Evolutionary conservation across 2,329 filamentous ascomycete genomes (phyloP).

Genomic region (Pseudocercospora vitis): DNA sequence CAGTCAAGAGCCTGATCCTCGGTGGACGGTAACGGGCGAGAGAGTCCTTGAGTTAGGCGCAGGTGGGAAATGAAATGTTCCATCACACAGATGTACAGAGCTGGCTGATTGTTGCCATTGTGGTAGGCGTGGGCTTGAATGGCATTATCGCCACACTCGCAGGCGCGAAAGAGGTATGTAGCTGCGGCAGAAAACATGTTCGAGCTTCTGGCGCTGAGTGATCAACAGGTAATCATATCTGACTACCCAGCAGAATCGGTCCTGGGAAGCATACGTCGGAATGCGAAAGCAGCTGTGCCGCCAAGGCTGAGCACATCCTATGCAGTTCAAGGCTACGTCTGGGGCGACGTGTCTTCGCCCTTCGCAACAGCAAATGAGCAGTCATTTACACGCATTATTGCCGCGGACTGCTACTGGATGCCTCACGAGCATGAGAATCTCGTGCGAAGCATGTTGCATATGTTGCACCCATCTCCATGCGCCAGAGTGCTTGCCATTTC

Average conservation of each 20-base stretch:
- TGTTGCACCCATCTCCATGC: conserved; percentile 57
- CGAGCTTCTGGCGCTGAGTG: conserved; percentile 2
- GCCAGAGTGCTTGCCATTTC: conserved; percentile 65
- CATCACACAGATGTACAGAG: conserved; percentile 24
- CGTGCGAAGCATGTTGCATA: conserved; percentile 60
- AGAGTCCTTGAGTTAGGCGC: conserved; percentile 66
- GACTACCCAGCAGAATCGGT: conserved; percentile 67
- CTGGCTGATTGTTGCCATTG: conserved; percentile 22
- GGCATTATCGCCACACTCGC: conserved; percentile 49
- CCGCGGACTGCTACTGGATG: conserved; percentile 76
- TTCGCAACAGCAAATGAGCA: conserved; percentile 43
- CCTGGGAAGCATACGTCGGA: conserved; percentile 58
- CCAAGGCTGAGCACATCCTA: conserved; percentile 41
- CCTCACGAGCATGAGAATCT: conserved; percentile 69
- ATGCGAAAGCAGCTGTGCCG: conserved; percentile 56
- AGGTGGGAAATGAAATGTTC: conserved; percentile 54
- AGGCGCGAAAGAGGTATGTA: conserved; percentile 46
- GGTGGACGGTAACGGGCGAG: conserved; percentile 54
- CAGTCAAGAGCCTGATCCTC: conserved; percentile 34
- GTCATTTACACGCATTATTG: conserved; percentile 63
- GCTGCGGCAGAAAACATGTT: background rate
- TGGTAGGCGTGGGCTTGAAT: conserved; percentile 47
- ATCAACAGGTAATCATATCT: conserved; percentile 56
- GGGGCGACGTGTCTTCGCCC: conserved; percentile 56
- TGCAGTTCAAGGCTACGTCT: conserved; percentile 60